phyloP scores from a whole-genome alignment of 1,139 yeast species.

The Yamadazyma blattariae region DNA sequence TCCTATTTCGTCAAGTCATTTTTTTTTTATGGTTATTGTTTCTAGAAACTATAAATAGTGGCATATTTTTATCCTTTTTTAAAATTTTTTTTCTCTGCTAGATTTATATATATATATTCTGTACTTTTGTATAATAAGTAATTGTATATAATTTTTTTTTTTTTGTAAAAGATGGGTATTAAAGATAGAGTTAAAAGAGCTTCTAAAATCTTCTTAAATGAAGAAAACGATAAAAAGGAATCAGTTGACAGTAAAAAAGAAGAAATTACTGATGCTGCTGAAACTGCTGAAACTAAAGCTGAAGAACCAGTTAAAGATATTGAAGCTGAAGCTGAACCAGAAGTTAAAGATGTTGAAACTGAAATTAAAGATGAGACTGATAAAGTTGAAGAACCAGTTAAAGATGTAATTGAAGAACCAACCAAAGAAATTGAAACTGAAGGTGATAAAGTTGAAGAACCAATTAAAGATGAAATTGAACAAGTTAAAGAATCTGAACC shows the following conservation, averaged over 20 bases:
- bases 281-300: conserved; percentile 10
- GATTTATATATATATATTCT: too few relatives aligned
- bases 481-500: conserved; percentile 6
- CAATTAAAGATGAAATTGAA: conserved; percentile 6
- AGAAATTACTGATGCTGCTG: conserved; percentile 11
- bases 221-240: conserved; percentile 27
- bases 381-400: conserved; percentile 14
- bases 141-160: too few relatives aligned
- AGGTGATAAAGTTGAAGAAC: conserved; percentile 6
- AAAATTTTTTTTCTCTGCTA: too few relatives aligned
- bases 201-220: conserved; percentile 37
- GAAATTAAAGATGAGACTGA: conserved; percentile 11
- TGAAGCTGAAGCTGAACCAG: conserved; percentile 7
- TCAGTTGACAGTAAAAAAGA: conserved; percentile 13
- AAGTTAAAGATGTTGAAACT: not conserved
- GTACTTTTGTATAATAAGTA: too few relatives aligned
- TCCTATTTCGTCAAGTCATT: conserved; percentile 4
- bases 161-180: conserved; percentile 45
- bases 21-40: conserved; percentile 1
- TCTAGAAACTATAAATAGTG: conserved; percentile 8
- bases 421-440: conserved; percentile 8
- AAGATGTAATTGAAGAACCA: conserved; percentile 10
- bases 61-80: too few relatives aligned
- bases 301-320: conserved; percentile 10
- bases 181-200: conserved; percentile 47